Conservation (phyloP, 1,139 yeast species). For the Suhomyces coccinellae region DNA sequence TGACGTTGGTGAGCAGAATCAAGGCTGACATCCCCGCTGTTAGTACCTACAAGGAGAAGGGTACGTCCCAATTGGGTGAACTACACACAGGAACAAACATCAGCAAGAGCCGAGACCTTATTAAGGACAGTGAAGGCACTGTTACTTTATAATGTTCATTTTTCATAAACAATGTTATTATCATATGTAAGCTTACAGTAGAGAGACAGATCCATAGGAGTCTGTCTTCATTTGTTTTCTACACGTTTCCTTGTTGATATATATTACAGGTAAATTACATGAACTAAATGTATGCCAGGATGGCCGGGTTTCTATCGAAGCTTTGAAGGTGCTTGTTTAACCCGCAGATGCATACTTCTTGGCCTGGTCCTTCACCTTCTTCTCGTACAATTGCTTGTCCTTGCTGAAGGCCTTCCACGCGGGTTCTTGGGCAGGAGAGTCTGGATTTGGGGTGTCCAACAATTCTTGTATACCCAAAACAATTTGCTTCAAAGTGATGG, state of each 20-base stretch:
- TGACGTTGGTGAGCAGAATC: constrained; percentile 81
- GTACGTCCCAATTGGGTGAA: constrained; percentile 79
- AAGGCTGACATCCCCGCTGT: constrained; percentile 98
- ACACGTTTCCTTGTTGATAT: background rate
- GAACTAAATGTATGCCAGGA: constrained; percentile 1
- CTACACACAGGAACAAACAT: constrained; percentile 25
- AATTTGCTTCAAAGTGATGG: constrained; percentile 87
- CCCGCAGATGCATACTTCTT: constrained; percentile 54
- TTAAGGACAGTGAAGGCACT: constrained; percentile 28
- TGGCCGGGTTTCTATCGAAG: background rate
- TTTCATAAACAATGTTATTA: background rate
- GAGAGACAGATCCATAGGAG: too few species aligned
- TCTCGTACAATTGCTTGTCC: constrained; percentile 67
- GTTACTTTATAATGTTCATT: constrained; percentile 2
- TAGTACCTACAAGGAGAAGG: constrained; percentile 92
- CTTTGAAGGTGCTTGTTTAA: background rate
- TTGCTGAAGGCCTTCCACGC: constrained; percentile 86
- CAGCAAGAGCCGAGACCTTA: constrained; percentile 44
- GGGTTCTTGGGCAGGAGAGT: constrained; percentile 96
- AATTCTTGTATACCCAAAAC: constrained; percentile 91
- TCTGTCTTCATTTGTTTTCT: background rate
- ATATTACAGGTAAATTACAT: constrained; percentile 4
- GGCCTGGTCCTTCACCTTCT: constrained; percentile 81
- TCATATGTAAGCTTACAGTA: background rate
- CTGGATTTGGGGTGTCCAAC: constrained; percentile 85